Evolutionary conservation across 768 basidiomycete species (phyloP).

Genomic region (Boletus sensibilis): DNA sequence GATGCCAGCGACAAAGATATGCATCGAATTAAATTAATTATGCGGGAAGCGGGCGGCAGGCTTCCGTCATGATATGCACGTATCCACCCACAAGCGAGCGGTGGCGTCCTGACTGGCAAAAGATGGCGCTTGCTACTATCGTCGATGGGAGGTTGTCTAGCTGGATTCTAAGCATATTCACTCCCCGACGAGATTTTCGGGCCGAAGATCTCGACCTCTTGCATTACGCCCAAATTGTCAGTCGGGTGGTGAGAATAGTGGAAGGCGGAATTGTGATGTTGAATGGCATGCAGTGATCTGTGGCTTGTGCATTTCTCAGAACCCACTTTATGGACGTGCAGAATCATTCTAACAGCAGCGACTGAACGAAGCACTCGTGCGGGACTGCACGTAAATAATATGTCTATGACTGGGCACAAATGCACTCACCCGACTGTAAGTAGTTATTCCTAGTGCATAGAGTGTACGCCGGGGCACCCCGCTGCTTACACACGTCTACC

Average conservation of each 20-base stretch:
- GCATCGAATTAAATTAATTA: too few species aligned
- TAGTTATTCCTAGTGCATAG: too few species aligned
- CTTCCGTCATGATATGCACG: background rate
- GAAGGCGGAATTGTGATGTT: too few species aligned
- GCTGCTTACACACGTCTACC: background rate
- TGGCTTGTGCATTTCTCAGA: background rate
- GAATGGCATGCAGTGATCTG: too few species aligned
- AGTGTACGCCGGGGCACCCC: too few species aligned
- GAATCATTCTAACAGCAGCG: background rate
- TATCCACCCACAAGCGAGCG: background rate
- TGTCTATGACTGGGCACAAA: too few species aligned
- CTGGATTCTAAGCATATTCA: background rate
- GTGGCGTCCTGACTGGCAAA: background rate
- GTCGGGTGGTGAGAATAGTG: background rate
- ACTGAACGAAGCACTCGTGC: too few species aligned
- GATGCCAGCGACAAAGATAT: too few species aligned
- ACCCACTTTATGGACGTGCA: background rate
- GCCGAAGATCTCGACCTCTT: background rate
- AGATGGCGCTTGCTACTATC: too few species aligned
- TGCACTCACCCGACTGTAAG: too few species aligned
- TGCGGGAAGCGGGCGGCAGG: background rate
- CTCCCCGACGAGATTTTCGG: background rate
- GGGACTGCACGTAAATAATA: background rate
- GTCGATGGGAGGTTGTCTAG: background rate
- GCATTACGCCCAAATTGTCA: background rate